These are phyloP conservation scores for Nemania serpens DNA, from an alignment of 2,329 filamentous ascomycete species.

Conservation along the genomic window DNA sequence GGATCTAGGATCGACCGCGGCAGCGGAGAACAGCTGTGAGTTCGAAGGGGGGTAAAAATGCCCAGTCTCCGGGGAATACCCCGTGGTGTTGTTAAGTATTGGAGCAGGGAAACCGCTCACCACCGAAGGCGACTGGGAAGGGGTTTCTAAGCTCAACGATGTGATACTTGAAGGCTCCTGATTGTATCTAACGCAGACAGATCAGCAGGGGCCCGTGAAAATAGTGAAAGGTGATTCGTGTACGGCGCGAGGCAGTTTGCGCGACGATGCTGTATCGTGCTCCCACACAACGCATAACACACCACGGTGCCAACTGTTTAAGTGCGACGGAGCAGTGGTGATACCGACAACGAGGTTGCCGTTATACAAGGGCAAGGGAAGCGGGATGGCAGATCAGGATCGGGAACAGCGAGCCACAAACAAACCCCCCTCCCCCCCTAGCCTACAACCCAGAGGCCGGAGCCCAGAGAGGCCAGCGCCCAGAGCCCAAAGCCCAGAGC, in stretches of 20 bases:
- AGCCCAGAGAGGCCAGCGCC: constrained; percentile 8
- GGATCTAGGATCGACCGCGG: constrained; percentile 55
- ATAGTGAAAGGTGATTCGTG: constrained; percentile 34
- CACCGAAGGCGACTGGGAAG: constrained; percentile 55
- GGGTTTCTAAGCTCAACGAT: constrained; percentile 58
- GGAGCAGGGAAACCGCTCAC: constrained; percentile 58
- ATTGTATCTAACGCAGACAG: constrained; percentile 53
- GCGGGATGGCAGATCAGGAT: constrained; percentile 45
- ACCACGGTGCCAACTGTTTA: constrained; percentile 34
- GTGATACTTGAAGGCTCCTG: constrained; percentile 56
- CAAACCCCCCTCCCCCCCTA: constrained; percentile 22
- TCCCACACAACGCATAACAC: constrained; percentile 41
- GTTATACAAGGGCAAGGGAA: constrained; percentile 47
- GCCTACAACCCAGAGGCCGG: constrained; percentile 31
- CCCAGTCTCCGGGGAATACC: constrained; percentile 55
- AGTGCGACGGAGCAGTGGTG: constrained; percentile 43
- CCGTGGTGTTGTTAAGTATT: constrained; percentile 50
- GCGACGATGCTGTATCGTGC: constrained; percentile 45
- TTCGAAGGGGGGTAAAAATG: constrained; percentile 51
- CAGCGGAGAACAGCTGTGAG: constrained; percentile 45
- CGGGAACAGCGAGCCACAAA: constrained; percentile 46
- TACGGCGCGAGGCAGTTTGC: constrained; percentile 41
- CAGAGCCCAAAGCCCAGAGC: constrained; percentile 7
- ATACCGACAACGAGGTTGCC: constrained; percentile 49
- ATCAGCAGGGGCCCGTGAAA: constrained; percentile 43